Percentiles rank a stretch among this genome's conserved stretches.
phyloP scores from a whole-genome alignment of 2,329 filamentous ascomycete genomes.

The Fusarium tanahbumbuense region DNA sequence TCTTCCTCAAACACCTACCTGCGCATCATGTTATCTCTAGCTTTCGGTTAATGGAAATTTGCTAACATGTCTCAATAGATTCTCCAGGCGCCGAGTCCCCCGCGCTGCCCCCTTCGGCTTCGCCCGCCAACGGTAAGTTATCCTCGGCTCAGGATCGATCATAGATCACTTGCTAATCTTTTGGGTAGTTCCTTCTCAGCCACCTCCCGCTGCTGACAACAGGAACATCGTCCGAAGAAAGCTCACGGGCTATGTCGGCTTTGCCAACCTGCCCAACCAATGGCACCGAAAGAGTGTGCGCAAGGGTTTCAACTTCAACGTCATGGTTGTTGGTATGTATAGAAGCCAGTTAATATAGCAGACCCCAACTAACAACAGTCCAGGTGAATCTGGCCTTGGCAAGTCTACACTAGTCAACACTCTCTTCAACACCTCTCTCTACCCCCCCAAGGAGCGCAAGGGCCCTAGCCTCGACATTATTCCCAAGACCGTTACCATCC shows the following conservation, averaged over 20 bases:
- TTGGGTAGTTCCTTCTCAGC: slow-evolving; percentile 50
- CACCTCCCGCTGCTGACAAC: slow-evolving; percentile 69
- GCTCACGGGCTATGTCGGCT: slow-evolving; percentile 97
- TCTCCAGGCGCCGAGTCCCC: slow-evolving; percentile 60
- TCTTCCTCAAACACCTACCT: slow-evolving; percentile 44
- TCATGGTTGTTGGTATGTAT: slow-evolving; percentile 97
- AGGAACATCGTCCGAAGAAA: slow-evolving; percentile 98
- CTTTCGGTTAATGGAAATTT: slow-evolving; percentile 1
- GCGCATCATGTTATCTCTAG: slow-evolving; percentile 27
- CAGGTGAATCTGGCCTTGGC: slow-evolving; percentile 98
- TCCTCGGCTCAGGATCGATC: background rate
- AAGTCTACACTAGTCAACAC: slow-evolving; percentile 99
- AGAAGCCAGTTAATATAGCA: background rate
- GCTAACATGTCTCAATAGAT: slow-evolving; percentile 58
- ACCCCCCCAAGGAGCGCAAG: slow-evolving; percentile 98
- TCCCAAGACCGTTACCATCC: slow-evolving; percentile 95
- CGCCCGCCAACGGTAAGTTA: slow-evolving; percentile 55
- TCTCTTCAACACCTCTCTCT: slow-evolving; percentile 98
- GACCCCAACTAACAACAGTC: background rate
- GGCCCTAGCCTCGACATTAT: slow-evolving; percentile 97
- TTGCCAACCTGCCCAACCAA: slow-evolving; percentile 98
- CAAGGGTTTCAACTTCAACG: slow-evolving; percentile 99
- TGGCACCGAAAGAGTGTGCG: slow-evolving; percentile 99
- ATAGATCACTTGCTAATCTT: slow-evolving; percentile 3
- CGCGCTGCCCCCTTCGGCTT: slow-evolving; percentile 55